Evolutionary conservation across 208 protist genomes (phyloP), one percentile per base, ranked within the genome.

Genomic region (Crithidia acanthocephali): DNA sequence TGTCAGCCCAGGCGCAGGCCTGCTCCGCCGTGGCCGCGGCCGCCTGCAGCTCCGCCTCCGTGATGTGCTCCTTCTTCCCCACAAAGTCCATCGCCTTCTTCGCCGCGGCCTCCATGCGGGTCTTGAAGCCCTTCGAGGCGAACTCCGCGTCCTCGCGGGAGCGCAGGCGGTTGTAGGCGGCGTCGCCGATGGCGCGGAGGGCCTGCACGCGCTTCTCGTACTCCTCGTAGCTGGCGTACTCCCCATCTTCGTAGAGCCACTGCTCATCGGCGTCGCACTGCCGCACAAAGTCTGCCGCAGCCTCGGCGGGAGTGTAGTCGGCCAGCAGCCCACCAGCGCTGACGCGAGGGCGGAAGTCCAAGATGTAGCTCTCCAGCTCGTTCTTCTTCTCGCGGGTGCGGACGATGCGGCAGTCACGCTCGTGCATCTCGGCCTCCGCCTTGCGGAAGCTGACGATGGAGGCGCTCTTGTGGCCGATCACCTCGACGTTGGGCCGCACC

Each of bases 181-280:
- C 55, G 65, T 97, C 93, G 52, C 85, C 92, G 76, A 95, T 81
- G n/a, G 72, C 79, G 11, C 89, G 87, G n/a, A 98, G 80, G 22
- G 75, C 84, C 56, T 80, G 61, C 20, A 97, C 77, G 56, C 90
- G 87, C 45, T 74, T 60, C 55, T 87, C 61, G 81, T 97, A 98
- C 47, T 64, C 88, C 2, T 79, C 83, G 58, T 89, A 84, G 20
- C 69, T 78, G 0, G 90, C 83, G 37, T 84, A 50, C 68, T 94
- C 85, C 57, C 94, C 94, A 18, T 98, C 95, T 7, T 89, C 88
- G 77, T 97, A 95, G 20, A 97, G 88, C 95, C 95, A 98, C 52
- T 86, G 73, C 68, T 92, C 93, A 67, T 92, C 83, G 27, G 78
- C 87, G 42, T 93, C 83, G 63, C 87, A 87, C 64, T 83, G 64